Percentiles rank a stretch among this genome's conserved stretches.
Conservation (phyloP, 441 rosid species). For the Daphne laureola region DNA sequence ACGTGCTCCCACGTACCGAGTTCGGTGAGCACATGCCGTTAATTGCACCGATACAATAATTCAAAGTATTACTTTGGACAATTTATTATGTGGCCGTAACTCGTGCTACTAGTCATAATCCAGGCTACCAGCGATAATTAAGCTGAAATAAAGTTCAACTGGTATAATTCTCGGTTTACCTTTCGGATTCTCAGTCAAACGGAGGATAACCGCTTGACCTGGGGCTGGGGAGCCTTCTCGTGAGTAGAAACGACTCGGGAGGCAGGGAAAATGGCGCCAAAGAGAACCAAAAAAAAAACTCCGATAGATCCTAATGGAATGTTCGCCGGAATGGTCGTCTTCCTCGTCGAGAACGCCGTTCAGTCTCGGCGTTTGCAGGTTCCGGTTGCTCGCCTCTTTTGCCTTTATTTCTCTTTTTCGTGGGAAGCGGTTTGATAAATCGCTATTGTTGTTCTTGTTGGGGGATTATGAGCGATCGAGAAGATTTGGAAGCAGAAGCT, state of each 20-base stretch:
- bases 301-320: slow-evolving; percentile 62
- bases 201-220: too few relatives aligned
- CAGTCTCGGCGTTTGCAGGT: slow-evolving; percentile 89
- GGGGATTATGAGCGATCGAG: not conserved
- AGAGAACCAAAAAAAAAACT: slow-evolving; percentile 32
- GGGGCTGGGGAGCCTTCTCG: too few relatives aligned
- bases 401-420: not conserved
- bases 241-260: not conserved
- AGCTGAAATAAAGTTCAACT: too few relatives aligned
- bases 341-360: slow-evolving; percentile 54
- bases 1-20: too few relatives aligned
- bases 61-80: too few relatives aligned
- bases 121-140: too few relatives aligned
- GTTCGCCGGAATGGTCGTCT: slow-evolving; percentile 64
- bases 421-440: not conserved
- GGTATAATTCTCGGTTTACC: too few relatives aligned
- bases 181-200: too few relatives aligned
- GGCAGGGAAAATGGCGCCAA: slow-evolving; percentile 56
- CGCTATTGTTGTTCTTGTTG: not conserved
- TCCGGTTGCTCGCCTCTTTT: slow-evolving; percentile 1
- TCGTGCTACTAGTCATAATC: too few relatives aligned
- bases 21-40: too few relatives aligned
- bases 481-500: slow-evolving; percentile 94
- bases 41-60: too few relatives aligned
- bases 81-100: too few relatives aligned